Conservation (phyloP, 2,329 filamentous ascomycete genomes). For the Rhinocladiella mackenziei region DNA sequence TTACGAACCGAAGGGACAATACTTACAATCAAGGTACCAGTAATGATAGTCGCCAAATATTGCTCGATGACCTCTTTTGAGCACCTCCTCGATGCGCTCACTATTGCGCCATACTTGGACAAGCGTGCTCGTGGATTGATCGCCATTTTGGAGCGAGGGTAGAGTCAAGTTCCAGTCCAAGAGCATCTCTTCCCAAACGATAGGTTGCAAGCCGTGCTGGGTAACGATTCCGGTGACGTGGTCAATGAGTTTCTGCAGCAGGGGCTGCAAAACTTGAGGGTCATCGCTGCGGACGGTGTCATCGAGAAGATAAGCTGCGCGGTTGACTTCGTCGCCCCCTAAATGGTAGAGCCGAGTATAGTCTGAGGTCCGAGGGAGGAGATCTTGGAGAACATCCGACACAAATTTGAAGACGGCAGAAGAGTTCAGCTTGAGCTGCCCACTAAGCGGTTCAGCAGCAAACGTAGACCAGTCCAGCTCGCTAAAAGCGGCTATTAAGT, state of each 20-base stretch:
- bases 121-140: conserved; percentile 11
- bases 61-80: conserved; percentile 33
- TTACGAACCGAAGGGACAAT: conserved; percentile 3
- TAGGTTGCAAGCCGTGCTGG: conserved; percentile 61
- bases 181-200: conserved; percentile 88
- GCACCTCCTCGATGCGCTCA: conserved; percentile 28
- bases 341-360: conserved; percentile 77
- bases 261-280: conserved; percentile 61
- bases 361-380: conserved; percentile 66
- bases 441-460: conserved; percentile 53
- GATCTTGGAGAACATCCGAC: conserved; percentile 66
- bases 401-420: conserved; percentile 67
- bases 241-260: conserved; percentile 74
- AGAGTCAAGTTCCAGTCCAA: conserved; percentile 73
- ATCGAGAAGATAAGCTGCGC: conserved; percentile 69
- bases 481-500: conserved; percentile 64
- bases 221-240: conserved; percentile 64
- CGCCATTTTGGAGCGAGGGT: conserved; percentile 48
- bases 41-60: conserved; percentile 33
- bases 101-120: conserved; percentile 69
- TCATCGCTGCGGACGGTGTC: conserved; percentile 66
- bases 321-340: conserved; percentile 82
- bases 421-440: conserved; percentile 72
- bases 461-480: conserved; percentile 51
- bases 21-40: conserved; percentile 32